Evolutionary conservation across 2,329 filamentous ascomycete species (phyloP).

Genomic region (Paecilomyces variotii): DNA sequence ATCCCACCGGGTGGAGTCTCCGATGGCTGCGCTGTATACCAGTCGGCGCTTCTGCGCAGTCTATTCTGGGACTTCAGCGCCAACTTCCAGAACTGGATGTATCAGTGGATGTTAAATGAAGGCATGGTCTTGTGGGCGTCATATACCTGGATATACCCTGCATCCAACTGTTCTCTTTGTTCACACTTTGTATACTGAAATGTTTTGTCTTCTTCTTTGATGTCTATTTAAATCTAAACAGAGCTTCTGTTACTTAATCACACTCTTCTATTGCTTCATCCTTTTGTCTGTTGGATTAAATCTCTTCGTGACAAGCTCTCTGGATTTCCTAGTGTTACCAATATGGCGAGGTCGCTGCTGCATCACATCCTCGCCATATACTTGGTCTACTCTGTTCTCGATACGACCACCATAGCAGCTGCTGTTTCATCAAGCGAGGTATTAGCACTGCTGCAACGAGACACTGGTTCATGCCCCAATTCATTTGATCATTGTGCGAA

Average conservation of each 20-base stretch:
- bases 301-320: not conserved
- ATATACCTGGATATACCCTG: constrained; percentile 5
- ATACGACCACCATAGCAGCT: constrained; percentile 12
- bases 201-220: not conserved
- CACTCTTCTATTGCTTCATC: not conserved
- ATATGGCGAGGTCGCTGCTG: constrained; percentile 6
- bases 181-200: constrained; percentile 13
- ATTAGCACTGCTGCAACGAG: constrained; percentile 15
- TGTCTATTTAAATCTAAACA: not conserved
- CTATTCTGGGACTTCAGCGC: constrained; percentile 24
- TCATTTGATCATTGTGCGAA: constrained; percentile 29
- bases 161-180: constrained; percentile 4
- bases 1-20: constrained; percentile 10
- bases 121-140: constrained; percentile 8
- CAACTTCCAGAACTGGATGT: constrained; percentile 17
- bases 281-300: not conserved
- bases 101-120: not conserved
- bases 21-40: constrained; percentile 6
- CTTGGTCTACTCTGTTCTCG: constrained; percentile 3
- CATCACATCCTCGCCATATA: constrained; percentile 4
- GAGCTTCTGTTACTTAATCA: not conserved
- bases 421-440: constrained; percentile 14
- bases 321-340: not conserved
- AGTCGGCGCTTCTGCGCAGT: constrained; percentile 15
- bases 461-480: constrained; percentile 21